A percentile compares a stretch with the other conserved stretches of the same genome.
Conservation (phyloP, 1,284 basidiomycete genomes). For the Ceratobasidium sp. region DNA sequence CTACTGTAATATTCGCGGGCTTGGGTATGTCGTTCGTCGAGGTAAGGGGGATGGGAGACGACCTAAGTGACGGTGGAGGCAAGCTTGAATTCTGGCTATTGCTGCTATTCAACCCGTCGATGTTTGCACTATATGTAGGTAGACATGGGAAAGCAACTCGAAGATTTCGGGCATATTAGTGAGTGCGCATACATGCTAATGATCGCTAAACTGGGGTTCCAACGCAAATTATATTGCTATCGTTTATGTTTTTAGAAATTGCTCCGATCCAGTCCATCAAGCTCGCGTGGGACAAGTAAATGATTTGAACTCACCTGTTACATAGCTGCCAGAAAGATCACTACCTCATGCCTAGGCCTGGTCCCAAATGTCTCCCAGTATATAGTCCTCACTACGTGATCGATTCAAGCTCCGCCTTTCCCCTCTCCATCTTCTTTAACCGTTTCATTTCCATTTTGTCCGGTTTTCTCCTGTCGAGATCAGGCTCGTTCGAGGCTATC, state of each 20-base stretch:
- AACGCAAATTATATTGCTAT: too few relatives aligned
- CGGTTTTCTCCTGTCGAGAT: constrained; percentile 23
- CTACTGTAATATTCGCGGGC: too few relatives aligned
- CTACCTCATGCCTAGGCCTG: constrained; percentile 41
- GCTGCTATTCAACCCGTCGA: too few relatives aligned
- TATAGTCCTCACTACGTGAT: constrained; percentile 17
- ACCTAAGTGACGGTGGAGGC: constrained; percentile 29
- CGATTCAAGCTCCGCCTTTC: constrained; percentile 32
- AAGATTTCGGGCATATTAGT: too few relatives aligned
- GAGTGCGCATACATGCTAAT: too few relatives aligned
- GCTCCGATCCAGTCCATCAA: not conserved
- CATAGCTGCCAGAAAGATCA: constrained; percentile 35
- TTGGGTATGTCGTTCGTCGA: constrained; percentile 6
- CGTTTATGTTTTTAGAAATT: not conserved
- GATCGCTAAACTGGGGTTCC: too few relatives aligned
- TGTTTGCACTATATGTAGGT: too few relatives aligned
- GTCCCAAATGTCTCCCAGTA: constrained; percentile 42
- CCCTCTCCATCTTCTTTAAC: constrained; percentile 42
- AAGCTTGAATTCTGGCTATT: too few relatives aligned
- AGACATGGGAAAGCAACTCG: too few relatives aligned
- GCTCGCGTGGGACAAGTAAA: constrained; percentile 1
- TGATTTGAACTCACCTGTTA: constrained; percentile 21
- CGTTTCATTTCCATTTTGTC: constrained; percentile 31
- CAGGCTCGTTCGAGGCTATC: constrained; percentile 26
- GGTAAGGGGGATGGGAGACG: constrained; percentile 10